Conservation (phyloP, 1,284 basidiomycete genomes). For the Fomitopsis betulina region DNA sequence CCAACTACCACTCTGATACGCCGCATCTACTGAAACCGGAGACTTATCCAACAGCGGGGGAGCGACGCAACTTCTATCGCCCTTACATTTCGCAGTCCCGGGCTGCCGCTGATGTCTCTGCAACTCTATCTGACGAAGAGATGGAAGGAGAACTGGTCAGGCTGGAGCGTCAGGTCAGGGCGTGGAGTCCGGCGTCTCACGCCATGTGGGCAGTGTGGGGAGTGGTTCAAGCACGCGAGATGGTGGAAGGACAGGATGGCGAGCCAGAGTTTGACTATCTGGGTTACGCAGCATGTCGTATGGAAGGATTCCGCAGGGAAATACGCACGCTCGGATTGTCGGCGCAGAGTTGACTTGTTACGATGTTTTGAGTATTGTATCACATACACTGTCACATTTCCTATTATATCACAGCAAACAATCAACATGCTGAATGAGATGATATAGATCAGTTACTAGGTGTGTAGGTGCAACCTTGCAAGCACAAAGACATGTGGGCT, state of each 20-base stretch:
- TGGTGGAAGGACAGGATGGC: constrained; percentile 54
- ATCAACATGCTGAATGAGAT: too few species aligned
- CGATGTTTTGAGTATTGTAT: too few species aligned
- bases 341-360: neutral
- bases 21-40: constrained; percentile 71
- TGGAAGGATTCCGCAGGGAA: constrained; percentile 58
- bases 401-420: too few species aligned
- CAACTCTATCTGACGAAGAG: constrained; percentile 23
- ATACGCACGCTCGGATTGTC: constrained; percentile 45
- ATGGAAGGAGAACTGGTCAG: constrained; percentile 36
- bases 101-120: constrained; percentile 12
- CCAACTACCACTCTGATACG: constrained; percentile 75
- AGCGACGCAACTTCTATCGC: constrained; percentile 79
- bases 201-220: constrained; percentile 94
- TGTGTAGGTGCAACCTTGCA: too few species aligned
- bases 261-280: constrained; percentile 79
- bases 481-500: neutral
- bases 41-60: constrained; percentile 67
- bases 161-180: constrained; percentile 73
- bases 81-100: constrained; percentile 66
- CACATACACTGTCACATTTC: too few species aligned
- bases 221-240: constrained; percentile 83
- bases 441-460: too few species aligned
- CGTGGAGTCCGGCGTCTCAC: constrained; percentile 87
- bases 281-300: constrained; percentile 62